A percentile compares a stretch with the other conserved stretches of the same genome.
phyloP scores from a whole-genome alignment of 202 grass and related monocot species.

The Setaria viridis region DNA sequence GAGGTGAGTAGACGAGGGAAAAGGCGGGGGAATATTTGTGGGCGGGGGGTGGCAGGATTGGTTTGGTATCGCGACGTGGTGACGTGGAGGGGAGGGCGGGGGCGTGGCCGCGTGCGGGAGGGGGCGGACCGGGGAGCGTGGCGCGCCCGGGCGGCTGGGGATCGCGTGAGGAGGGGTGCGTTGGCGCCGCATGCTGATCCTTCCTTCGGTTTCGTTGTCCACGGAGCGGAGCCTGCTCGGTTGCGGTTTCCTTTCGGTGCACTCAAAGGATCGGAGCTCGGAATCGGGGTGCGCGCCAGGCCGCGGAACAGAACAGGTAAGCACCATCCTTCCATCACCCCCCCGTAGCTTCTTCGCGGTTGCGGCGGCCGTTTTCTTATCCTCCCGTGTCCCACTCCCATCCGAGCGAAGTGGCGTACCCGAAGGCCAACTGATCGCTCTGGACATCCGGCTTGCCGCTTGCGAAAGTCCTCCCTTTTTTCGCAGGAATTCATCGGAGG shows the following conservation, averaged over 20 bases:
- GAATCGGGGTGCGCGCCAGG: constrained; percentile 1
- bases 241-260: constrained; percentile 21
- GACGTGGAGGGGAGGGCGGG: neutral
- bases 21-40: constrained; percentile 58
- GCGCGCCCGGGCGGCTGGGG: constrained; percentile 23
- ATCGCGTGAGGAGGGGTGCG: constrained; percentile 30
- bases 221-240: neutral
- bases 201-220: neutral
- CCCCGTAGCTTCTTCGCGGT: constrained; percentile 18
- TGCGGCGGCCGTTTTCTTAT: constrained; percentile 25
- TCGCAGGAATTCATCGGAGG: too few species aligned
- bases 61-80: constrained; percentile 30
- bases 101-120: constrained; percentile 13
- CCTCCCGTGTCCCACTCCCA: neutral
- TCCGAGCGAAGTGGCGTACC: neutral
- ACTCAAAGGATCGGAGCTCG: neutral
- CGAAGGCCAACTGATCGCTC: neutral
- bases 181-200: constrained; percentile 31
- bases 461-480: neutral
- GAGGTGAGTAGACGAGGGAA: neutral
- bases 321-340: neutral
- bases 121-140: constrained; percentile 2
- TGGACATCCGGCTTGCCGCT: neutral
- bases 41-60: constrained; percentile 35
- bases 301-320: neutral